Conservation (phyloP, 2,329 filamentous ascomycete species). For the Orbilia oligospora region DNA sequence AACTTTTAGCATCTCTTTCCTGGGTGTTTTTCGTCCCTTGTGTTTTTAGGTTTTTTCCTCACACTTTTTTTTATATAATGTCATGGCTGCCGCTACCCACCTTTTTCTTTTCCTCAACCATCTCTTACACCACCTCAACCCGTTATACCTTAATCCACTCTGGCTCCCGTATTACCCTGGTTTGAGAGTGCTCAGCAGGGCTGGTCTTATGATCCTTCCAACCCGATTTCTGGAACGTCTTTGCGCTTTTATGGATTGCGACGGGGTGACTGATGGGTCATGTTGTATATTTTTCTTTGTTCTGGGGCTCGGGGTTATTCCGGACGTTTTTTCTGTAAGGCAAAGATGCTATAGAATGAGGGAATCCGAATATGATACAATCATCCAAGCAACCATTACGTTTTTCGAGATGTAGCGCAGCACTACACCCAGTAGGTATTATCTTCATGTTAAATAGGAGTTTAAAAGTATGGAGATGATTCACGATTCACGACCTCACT, state of each 20-base stretch:
- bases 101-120: constrained; percentile 32
- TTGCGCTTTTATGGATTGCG: constrained; percentile 34
- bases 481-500: background rate
- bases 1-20: constrained; percentile 49
- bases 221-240: constrained; percentile 39
- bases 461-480: constrained; percentile 25
- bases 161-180: constrained; percentile 30
- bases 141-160: constrained; percentile 54
- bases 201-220: constrained; percentile 35
- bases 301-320: constrained; percentile 45
- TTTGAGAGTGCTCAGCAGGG: constrained; percentile 31
- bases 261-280: constrained; percentile 39
- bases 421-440: constrained; percentile 4
- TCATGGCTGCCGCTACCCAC: constrained; percentile 43
- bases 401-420: background rate
- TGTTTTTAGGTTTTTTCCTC: constrained; percentile 54
- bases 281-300: constrained; percentile 45
- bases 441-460: constrained; percentile 26
- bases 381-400: constrained; percentile 7
- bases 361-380: constrained; percentile 52
- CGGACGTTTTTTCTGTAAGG: constrained; percentile 22
- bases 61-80: constrained; percentile 59
- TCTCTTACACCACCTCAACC: constrained; percentile 20
- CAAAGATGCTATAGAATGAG: constrained; percentile 42
- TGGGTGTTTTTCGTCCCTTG: constrained; percentile 38